phyloP scores from a whole-genome alignment of 2,329 filamentous ascomycete genomes.

The Raffaelea arxii region DNA sequence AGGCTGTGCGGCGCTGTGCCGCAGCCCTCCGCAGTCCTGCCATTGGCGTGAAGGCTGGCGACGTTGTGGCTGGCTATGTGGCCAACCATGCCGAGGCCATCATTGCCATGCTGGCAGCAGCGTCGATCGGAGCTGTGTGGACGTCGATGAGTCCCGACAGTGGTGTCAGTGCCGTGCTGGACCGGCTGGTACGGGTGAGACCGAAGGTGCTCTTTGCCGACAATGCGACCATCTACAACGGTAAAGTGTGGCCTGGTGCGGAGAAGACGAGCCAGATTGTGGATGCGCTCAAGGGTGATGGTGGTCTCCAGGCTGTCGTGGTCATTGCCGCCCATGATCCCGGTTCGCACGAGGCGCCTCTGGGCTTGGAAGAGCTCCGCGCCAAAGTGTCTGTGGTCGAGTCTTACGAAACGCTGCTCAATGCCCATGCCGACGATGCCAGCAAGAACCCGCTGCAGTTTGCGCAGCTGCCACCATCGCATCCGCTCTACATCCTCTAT shows the following conservation, averaged over 20 bases:
- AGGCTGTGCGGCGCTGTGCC: conserved; percentile 65
- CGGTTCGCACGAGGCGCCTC: conserved; percentile 18
- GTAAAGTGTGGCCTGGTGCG: conserved; percentile 73
- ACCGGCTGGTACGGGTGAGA: conserved; percentile 75
- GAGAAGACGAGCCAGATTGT: conserved; percentile 73
- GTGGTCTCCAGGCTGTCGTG: conserved; percentile 61
- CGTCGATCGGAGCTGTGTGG: conserved; percentile 81
- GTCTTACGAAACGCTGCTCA: conserved; percentile 34
- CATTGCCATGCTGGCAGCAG: conserved; percentile 77
- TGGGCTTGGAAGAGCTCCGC: conserved; percentile 31
- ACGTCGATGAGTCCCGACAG: conserved; percentile 89
- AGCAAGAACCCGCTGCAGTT: conserved; percentile 52
- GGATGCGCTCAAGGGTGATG: conserved; percentile 45
- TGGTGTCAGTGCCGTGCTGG: conserved; percentile 81
- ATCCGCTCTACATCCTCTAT: conserved; percentile 90
- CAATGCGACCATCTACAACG: conserved; percentile 84
- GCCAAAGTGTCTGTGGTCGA: conserved; percentile 28
- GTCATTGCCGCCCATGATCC: conserved; percentile 52
- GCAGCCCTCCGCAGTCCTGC: conserved; percentile 50
- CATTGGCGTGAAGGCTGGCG: conserved; percentile 46
- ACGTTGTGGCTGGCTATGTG: conserved; percentile 64
- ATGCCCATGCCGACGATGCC: no score
- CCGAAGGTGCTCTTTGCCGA: conserved; percentile 79
- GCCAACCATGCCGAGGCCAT: conserved; percentile 84
- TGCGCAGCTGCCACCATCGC: conserved; percentile 69